phyloP scores from a whole-genome alignment of 768 basidiomycete genomes.

The Tulasnella sp. region DNA sequence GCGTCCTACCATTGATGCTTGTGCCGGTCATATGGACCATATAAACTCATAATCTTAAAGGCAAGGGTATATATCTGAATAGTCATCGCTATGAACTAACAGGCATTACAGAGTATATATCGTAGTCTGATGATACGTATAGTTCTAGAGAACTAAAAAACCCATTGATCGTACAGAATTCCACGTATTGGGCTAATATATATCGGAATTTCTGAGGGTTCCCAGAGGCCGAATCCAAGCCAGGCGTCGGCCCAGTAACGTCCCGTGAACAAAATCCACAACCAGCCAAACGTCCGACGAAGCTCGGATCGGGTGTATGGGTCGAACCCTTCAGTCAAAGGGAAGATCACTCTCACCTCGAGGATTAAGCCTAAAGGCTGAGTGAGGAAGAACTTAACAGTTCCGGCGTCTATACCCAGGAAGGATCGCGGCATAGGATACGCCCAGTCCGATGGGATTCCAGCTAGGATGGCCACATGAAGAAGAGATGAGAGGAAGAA shows the following conservation, averaged over 20 bases:
- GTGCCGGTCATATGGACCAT: no score
- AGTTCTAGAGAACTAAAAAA: background rate
- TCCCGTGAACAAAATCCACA: slow-evolving; percentile 9
- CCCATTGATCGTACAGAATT: slow-evolving; percentile 7
- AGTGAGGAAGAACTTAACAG: slow-evolving; percentile 13
- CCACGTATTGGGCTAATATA: slow-evolving; percentile 3
- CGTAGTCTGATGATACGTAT: no score
- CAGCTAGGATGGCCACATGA: slow-evolving; percentile 11
- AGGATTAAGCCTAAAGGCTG: slow-evolving; percentile 13
- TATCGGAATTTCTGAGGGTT: background rate
- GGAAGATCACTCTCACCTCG: slow-evolving; percentile 9
- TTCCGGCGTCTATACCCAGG: slow-evolving; percentile 6
- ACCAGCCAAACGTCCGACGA: background rate
- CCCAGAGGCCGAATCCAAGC: slow-evolving; percentile 2
- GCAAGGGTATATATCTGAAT: no score
- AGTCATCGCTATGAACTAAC: no score
- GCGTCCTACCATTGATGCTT: no score
- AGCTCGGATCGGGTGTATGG: background rate
- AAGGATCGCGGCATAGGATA: background rate
- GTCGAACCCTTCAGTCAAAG: background rate
- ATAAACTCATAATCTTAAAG: no score
- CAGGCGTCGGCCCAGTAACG: slow-evolving; percentile 14
- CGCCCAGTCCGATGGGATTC: background rate
- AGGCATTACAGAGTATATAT: no score
- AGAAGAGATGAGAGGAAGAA: slow-evolving; percentile 9